Conservation (phyloP, 2,329 filamentous ascomycete species). For the Neurospora crassa region DNA sequence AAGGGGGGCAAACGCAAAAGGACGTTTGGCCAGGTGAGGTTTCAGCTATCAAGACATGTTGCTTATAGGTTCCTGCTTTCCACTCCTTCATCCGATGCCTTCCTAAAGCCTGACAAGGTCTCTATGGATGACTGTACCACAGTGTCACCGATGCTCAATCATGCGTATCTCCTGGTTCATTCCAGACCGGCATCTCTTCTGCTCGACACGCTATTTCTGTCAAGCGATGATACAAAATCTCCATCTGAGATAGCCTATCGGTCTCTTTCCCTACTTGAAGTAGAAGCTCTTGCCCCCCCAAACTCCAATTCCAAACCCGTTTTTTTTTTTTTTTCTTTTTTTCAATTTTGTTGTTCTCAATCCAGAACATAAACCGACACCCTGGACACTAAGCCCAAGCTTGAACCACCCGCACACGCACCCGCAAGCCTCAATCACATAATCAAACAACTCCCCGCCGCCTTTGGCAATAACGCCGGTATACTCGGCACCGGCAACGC, state of each 20-base stretch:
- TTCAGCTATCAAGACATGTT: neutral
- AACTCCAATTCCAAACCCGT: neutral
- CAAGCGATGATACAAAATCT: neutral
- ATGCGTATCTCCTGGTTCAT: neutral
- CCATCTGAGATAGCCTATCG: neutral
- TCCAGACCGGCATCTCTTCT: neutral
- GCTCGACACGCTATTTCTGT: neutral
- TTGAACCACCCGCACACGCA: neutral
- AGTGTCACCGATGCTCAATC: neutral
- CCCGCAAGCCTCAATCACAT: slow-evolving; percentile 12
- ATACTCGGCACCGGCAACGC: slow-evolving; percentile 28
- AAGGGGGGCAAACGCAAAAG: neutral
- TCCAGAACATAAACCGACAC: neutral
- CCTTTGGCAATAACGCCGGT: slow-evolving; percentile 22
- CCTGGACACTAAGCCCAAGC: neutral
- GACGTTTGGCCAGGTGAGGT: neutral
- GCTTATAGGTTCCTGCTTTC: neutral
- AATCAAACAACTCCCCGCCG: slow-evolving; percentile 29
- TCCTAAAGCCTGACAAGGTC: neutral
- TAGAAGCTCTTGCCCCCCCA: neutral
- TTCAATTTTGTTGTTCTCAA: too few species aligned
- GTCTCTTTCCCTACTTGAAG: neutral
- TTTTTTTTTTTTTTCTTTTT: neutral
- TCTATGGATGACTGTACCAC: neutral
- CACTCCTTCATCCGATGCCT: neutral